These are phyloP conservation scores for Sphagnum contortum DNA, from an alignment of 225 moss, liverwort and hornwort genomes.

Conservation along the genomic window DNA sequence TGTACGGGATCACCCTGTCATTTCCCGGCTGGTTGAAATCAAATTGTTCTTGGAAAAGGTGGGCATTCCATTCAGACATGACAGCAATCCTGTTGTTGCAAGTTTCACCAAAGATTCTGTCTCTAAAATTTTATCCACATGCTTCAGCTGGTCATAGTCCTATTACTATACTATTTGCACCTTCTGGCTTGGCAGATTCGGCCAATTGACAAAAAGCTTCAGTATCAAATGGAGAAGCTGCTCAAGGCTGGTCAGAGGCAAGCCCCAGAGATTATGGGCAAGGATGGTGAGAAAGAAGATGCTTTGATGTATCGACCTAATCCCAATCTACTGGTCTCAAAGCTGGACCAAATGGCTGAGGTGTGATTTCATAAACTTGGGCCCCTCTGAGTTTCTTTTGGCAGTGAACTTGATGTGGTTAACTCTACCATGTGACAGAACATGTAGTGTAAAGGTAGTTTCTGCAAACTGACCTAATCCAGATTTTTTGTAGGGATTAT, in stretches of 20 bases:
- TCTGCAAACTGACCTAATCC: too few relatives aligned
- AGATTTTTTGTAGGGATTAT: too few relatives aligned
- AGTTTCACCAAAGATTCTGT: too few relatives aligned
- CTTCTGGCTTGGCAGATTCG: conserved; percentile 53
- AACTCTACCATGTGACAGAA: too few relatives aligned
- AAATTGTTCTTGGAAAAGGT: conserved; percentile 54
- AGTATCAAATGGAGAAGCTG: conserved; percentile 85
- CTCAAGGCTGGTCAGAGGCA: conserved; percentile 48
- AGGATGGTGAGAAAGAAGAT: conserved; percentile 44
- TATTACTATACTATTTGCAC: too few relatives aligned
- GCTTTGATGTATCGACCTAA: conserved; percentile 73
- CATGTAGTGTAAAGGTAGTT: too few relatives aligned
- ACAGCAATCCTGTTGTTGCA: too few relatives aligned
- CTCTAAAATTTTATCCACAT: too few relatives aligned
- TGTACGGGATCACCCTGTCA: conserved; percentile 35
- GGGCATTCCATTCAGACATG: background rate
- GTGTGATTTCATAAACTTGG: conserved; percentile 10
- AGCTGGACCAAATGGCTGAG: conserved; percentile 70
- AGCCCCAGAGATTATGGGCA: conserved; percentile 26
- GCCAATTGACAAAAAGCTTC: conserved; percentile 81
- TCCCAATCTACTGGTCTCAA: conserved; percentile 80
- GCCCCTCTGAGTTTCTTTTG: background rate
- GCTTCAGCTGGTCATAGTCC: too few relatives aligned
- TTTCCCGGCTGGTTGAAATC: conserved; percentile 46
- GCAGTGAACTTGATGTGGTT: too few relatives aligned